phyloP scores from a whole-genome alignment of 169 alveolate species.

The Fabrea salina region DNA sequence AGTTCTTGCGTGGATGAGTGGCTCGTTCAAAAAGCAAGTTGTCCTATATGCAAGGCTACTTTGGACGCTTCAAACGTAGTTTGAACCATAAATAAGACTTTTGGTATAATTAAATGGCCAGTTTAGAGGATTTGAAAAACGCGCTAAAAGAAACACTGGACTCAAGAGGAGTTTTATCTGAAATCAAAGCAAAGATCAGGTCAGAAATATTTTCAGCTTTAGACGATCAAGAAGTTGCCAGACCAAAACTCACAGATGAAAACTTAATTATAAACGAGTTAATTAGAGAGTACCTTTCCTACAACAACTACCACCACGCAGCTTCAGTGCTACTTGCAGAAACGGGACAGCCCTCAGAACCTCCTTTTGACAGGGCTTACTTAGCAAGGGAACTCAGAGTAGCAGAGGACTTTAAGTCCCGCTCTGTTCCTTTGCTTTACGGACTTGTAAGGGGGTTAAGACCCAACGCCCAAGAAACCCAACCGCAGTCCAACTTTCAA shows the following conservation, averaged over 20 bases:
- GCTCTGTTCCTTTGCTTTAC: constrained; percentile 41
- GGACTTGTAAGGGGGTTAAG: constrained; percentile 35
- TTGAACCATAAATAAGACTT: too few species aligned
- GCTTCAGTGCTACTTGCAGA: constrained; percentile 75
- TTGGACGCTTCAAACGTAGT: too few species aligned
- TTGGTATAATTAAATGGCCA: too few species aligned
- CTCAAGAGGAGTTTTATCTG: constrained; percentile 68
- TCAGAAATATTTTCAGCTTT: constrained; percentile 78
- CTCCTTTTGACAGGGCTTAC: constrained; percentile 62
- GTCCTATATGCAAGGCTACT: constrained; percentile 49
- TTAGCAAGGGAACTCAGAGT: constrained; percentile 46
- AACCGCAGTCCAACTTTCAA: too few species aligned
- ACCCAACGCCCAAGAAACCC: constrained; percentile 5
- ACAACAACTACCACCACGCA: constrained; percentile 73
- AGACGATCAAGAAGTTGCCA: constrained; percentile 61
- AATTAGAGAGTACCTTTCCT: constrained; percentile 80
- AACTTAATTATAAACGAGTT: constrained; percentile 82
- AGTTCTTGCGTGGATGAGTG: constrained; percentile 37
- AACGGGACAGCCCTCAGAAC: constrained; percentile 74
- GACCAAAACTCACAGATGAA: constrained; percentile 70
- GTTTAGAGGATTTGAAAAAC: constrained; percentile 74
- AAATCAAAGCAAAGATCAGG: constrained; percentile 76
- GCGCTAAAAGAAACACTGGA: constrained; percentile 80
- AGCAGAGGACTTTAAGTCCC: constrained; percentile 35
- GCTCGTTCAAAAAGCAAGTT: constrained; percentile 27